These are phyloP conservation scores for Discostella pseudostelligera DNA, from an alignment of 108 stramenopile species.

Conservation along the genomic window DNA sequence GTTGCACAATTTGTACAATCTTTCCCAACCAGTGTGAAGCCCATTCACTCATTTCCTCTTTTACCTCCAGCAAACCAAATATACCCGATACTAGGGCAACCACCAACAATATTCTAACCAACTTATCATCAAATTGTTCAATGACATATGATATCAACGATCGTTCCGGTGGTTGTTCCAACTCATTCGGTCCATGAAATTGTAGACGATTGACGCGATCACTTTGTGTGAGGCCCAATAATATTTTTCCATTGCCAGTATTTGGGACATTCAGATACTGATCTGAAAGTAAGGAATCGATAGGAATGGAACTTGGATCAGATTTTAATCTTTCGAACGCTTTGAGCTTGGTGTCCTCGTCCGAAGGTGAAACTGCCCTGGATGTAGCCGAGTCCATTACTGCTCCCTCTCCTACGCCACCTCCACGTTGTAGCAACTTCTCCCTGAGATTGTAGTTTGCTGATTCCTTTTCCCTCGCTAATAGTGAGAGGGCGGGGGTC, in stretches of 20 bases:
- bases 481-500: constrained; percentile 10
- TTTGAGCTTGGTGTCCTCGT: constrained; percentile 1
- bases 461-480: constrained; percentile 1
- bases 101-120: constrained; percentile 81
- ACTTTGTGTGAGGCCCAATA: constrained; percentile 27
- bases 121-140: constrained; percentile 87
- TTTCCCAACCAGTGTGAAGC: constrained; percentile 4
- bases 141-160: constrained; percentile 57
- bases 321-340: constrained; percentile 27
- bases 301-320: constrained; percentile 42
- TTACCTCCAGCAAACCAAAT: constrained; percentile 73
- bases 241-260: constrained; percentile 12
- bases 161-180: constrained; percentile 48
- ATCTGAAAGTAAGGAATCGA: constrained; percentile 30
- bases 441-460: not conserved
- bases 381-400: constrained; percentile 66
- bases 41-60: constrained; percentile 41
- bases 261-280: constrained; percentile 33
- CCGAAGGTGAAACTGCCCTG: not conserved
- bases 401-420: constrained; percentile 8
- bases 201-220: constrained; percentile 28
- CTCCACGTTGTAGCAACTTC: not conserved
- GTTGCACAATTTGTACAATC: constrained; percentile 11
- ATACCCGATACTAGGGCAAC: constrained; percentile 71
- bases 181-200: constrained; percentile 61